Base-by-base conservation (phyloP, 164 flowering plant genomes). In the Berberis vulgaris region DNA sequence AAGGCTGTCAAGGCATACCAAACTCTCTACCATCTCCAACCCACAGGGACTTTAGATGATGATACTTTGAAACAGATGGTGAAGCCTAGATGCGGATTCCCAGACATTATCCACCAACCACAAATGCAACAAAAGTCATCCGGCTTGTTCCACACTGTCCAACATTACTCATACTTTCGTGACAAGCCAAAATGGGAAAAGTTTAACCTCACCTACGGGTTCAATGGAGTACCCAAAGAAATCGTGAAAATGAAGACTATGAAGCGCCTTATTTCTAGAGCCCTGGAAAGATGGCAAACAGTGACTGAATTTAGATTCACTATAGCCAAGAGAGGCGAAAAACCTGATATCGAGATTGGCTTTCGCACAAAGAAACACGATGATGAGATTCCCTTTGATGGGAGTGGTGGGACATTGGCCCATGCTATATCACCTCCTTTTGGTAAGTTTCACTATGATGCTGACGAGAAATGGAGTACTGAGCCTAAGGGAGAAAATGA, bases 391-490 rank as follows among this genome's bases (percentile, higher is more conserved):
- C 52, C 73, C 7, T 77, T 77, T 49, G 73, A 75, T 60, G 80
- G 77, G 1, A 49, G 11, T 3, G 68, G 63, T 2, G 76, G 79
- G 9, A 41, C 41, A 3, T 6, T 75, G 38, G 81, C 74, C 1
- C 81, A 75, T 50, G 75, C 83, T 52, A 73, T 63, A 41, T 40
- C 74, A 1, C 79, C 81, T 0, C 69, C 73, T 0, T 49, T 57
- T 49, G 79, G 83, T 26, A 54, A 59, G 55, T 66, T 73, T 6
- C 76, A 75, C 49, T 72, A 38, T 6, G 78, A 78, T 55, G 74
- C 45, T 0, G 78, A 69, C 1, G 78, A 77, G 61, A 7, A 2
- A 2, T 80, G 72, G 73, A n/a, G 55, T 1, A 53, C 52, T 5
- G 60, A 65, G 7, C 58, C 70, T 0, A 13, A 7, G 10, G 10